Percentiles rank a stretch among this genome's conserved stretches.
Evolutionary conservation across 306 rosid species (phyloP).

Genomic region (Malus sieversii): DNA sequence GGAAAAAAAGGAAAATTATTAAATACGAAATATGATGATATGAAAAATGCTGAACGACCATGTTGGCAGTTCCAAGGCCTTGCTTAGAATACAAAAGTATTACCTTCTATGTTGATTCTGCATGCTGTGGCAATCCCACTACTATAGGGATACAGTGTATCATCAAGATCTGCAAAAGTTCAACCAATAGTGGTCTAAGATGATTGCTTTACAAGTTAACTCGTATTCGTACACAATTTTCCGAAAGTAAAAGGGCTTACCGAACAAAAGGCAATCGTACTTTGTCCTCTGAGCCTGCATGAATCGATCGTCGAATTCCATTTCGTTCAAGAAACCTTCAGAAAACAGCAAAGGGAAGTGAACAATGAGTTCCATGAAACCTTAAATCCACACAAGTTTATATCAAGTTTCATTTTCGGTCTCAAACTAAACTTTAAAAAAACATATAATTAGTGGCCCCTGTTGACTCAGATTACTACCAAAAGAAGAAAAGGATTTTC

Average conservation of each 20-base stretch:
- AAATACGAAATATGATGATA: neutral
- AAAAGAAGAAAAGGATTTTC: constrained; percentile 13
- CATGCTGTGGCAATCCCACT: constrained; percentile 64
- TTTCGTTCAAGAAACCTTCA: constrained; percentile 26
- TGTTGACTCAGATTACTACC: constrained; percentile 38
- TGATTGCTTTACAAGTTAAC: constrained; percentile 12
- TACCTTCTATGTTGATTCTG: constrained; percentile 74
- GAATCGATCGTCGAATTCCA: constrained; percentile 59
- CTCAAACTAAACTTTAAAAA: constrained; percentile 8
- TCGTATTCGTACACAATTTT: constrained; percentile 1
- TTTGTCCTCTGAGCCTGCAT: constrained; percentile 61
- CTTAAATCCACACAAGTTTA: constrained; percentile 25
- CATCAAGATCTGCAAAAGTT: constrained; percentile 70
- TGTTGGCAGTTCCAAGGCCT: neutral
- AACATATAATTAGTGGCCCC: constrained; percentile 3
- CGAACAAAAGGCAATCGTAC: constrained; percentile 86
- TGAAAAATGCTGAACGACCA: neutral
- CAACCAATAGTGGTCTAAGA: neutral
- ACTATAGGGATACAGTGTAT: constrained; percentile 79
- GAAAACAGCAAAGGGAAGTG: neutral
- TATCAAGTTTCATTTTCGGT: constrained; percentile 18
- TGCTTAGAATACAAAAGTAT: neutral
- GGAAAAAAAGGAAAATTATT: neutral
- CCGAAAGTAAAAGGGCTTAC: constrained; percentile 29
- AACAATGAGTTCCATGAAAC: constrained; percentile 22